phyloP scores from a whole-genome alignment of 2,329 filamentous ascomycete species.

The Calonectria pseudoreteaudii region DNA sequence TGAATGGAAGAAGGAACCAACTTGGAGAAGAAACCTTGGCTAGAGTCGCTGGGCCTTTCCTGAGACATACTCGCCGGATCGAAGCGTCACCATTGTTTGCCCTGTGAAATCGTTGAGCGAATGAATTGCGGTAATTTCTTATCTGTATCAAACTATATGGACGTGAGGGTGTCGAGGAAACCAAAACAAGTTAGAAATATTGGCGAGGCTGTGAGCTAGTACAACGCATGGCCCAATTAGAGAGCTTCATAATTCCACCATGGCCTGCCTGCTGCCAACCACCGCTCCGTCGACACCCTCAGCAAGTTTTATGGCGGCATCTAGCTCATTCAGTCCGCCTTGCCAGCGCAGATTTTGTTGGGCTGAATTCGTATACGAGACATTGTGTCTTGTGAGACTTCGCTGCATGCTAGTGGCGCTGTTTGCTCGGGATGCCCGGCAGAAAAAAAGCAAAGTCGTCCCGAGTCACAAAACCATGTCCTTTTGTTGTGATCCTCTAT shows the following conservation, averaged over 20 bases:
- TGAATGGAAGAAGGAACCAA: neutral
- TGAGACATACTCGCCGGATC: neutral
- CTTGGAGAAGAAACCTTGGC: neutral
- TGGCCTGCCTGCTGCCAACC: too few relatives aligned
- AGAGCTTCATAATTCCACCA: neutral
- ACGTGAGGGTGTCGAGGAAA: neutral
- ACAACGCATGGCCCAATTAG: neutral
- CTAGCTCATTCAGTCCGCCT: neutral
- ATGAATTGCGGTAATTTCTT: neutral
- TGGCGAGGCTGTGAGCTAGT: neutral
- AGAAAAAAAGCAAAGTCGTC: too few relatives aligned
- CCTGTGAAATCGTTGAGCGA: too few relatives aligned
- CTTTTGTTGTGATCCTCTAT: too few relatives aligned
- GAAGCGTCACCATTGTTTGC: too few relatives aligned
- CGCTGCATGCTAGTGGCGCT: neutral
- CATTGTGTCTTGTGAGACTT: neutral
- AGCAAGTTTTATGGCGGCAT: neutral
- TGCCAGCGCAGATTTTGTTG: neutral
- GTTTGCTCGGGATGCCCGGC: neutral
- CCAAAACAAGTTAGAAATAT: neutral
- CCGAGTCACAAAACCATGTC: neutral
- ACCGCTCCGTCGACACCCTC: too few relatives aligned
- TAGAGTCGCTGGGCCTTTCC: neutral
- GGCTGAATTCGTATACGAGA: neutral
- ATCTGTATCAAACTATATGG: neutral